phyloP scores from a whole-genome alignment of 108 stramenopile genomes.

The Skeletonema grethae region DNA sequence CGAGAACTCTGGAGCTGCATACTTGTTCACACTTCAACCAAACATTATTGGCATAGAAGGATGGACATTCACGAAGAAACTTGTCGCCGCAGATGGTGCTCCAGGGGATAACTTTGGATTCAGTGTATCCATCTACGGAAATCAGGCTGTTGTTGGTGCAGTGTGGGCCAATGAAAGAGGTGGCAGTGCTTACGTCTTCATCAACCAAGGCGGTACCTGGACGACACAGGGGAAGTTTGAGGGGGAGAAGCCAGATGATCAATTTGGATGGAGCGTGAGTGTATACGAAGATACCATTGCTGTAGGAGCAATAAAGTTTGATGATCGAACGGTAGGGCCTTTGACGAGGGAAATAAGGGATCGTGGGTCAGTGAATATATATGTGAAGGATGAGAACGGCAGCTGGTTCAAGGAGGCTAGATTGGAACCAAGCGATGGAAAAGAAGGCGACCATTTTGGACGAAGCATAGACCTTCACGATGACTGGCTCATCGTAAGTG shows the following conservation, averaged over 20 bases:
- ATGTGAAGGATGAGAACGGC: background rate
- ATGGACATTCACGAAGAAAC: background rate
- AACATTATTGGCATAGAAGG: background rate
- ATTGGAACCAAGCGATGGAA: background rate
- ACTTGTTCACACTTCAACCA: background rate
- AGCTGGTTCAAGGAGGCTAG: background rate
- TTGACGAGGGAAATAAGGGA: background rate
- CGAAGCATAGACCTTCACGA: constrained; percentile 8
- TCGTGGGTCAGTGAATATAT: background rate
- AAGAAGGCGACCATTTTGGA: constrained; percentile 11
- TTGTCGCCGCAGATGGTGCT: constrained; percentile 14
- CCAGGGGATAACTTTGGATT: constrained; percentile 22
- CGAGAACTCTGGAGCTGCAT: background rate
- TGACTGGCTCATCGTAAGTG: constrained; percentile 10
- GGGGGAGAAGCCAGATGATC: background rate
- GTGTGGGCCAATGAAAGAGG: constrained; percentile 2
- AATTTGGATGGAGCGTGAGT: constrained; percentile 10
- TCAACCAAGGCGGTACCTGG: constrained; percentile 1
- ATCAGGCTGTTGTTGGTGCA: constrained; percentile 16
- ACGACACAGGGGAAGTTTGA: constrained; percentile 2
- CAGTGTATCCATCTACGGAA: constrained; percentile 14
- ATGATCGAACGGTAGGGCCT: background rate
- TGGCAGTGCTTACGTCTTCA: constrained; percentile 11
- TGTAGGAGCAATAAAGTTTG: constrained; percentile 3
- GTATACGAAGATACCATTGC: constrained; percentile 8